A percentile compares a stretch with the other conserved stretches of the same genome.
These are phyloP conservation scores for Trypanosoma lewisi DNA, from an alignment of 208 protist species.

Conservation along the genomic window DNA sequence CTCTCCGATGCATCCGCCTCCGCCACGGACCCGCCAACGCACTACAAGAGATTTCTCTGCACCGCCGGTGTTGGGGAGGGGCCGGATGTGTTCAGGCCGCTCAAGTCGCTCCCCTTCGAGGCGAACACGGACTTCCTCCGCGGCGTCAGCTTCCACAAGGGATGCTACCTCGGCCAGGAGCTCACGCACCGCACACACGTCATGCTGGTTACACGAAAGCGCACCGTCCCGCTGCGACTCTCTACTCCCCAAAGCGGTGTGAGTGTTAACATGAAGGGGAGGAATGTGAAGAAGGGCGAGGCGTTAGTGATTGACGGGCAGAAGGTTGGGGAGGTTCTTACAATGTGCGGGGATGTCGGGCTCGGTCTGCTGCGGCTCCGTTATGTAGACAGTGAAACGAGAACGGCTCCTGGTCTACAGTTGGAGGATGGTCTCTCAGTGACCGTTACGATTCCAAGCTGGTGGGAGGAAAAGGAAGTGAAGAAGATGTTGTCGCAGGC, in stretches of 20 bases:
- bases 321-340: slow-evolving; percentile 65
- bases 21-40: slow-evolving; percentile 13
- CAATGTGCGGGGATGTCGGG: slow-evolving; percentile 41
- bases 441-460: slow-evolving; percentile 41
- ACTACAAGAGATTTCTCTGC: slow-evolving; percentile 56
- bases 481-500: slow-evolving; percentile 54
- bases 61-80: slow-evolving; percentile 85
- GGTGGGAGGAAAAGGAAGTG: slow-evolving; percentile 76
- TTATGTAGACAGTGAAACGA: slow-evolving; percentile 58
- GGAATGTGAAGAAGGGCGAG: slow-evolving; percentile 29
- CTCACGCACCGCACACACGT: slow-evolving; percentile 94
- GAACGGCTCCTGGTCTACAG: slow-evolving; percentile 39
- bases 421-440: slow-evolving; percentile 43
- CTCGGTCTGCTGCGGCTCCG: slow-evolving; percentile 72
- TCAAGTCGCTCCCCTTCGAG: slow-evolving; percentile 90
- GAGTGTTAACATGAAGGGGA: not conserved
- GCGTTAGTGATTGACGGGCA: slow-evolving; percentile 35
- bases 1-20: not conserved
- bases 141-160: slow-evolving; percentile 93
- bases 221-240: slow-evolving; percentile 80
- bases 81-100: slow-evolving; percentile 48
- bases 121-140: slow-evolving; percentile 89
- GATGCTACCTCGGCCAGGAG: slow-evolving; percentile 97
- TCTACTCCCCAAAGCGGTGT: not conserved
- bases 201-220: slow-evolving; percentile 92